Percentiles rank a stretch among this genome's conserved stretches.
These are phyloP conservation scores for Aspergillus sp. DNA, from an alignment of 2,329 filamentous ascomycete genomes.

Conservation along the genomic window DNA sequence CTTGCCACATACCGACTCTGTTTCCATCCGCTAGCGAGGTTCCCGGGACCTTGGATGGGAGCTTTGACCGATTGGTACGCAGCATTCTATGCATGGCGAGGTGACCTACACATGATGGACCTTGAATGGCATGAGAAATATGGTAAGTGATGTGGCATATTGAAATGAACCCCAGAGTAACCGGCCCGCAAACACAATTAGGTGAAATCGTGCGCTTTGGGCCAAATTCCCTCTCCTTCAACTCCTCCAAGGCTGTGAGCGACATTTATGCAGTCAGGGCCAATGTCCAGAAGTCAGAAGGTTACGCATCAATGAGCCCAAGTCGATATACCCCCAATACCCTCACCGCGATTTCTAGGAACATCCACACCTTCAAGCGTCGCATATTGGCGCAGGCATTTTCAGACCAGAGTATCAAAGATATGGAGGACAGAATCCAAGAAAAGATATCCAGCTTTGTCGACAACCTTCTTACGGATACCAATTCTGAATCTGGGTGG, in stretches of 20 bases:
- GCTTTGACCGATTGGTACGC: no score
- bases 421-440: not conserved
- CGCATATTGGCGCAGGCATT: conserved; percentile 2
- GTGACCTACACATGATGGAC: no score
- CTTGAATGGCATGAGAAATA: no score
- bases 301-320: not conserved
- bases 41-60: no score
- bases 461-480: not conserved
- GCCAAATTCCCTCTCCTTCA: conserved; percentile 1
- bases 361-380: not conserved
- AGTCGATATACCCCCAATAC: conserved; percentile 4
- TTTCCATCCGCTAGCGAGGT: no score
- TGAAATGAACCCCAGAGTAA: no score
- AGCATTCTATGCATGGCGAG: no score
- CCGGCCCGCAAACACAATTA: not conserved
- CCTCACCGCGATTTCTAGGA: not conserved
- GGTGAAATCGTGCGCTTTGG: conserved; percentile 2
- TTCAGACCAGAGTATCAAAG: not conserved
- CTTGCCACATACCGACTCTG: no score
- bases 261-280: not conserved
- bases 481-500: not conserved
- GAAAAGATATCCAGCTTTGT: not conserved
- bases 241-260: not conserved
- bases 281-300: conserved; percentile 5
- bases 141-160: no score